Evolutionary conservation across 768 basidiomycete genomes (phyloP).

Genomic region (Pseudohyphozyma bogoriensis): DNA sequence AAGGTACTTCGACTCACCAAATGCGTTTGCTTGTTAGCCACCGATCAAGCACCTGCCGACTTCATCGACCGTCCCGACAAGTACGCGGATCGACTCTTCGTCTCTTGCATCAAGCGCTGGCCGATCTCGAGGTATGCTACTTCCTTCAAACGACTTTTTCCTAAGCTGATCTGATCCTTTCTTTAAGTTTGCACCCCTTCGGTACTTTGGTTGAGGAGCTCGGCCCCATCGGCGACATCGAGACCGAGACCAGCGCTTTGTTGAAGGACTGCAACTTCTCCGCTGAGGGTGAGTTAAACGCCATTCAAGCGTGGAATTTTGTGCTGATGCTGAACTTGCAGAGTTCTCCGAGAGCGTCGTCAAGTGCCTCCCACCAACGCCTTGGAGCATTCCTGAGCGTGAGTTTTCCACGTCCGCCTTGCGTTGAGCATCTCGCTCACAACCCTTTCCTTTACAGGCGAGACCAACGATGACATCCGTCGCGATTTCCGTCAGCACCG

Average conservation of each 20-base stretch:
- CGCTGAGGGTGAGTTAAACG: slow-evolving; percentile 39
- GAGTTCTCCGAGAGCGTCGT: slow-evolving; percentile 91
- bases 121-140: slow-evolving; percentile 46
- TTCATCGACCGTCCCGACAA: slow-evolving; percentile 89
- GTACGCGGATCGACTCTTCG: slow-evolving; percentile 83
- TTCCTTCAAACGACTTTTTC: slow-evolving; percentile 33
- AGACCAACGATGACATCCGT: slow-evolving; percentile 54
- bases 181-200: too few species aligned
- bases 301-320: neutral
- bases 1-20: neutral
- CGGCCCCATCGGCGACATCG: slow-evolving; percentile 94
- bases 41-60: slow-evolving; percentile 90
- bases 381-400: slow-evolving; percentile 55
- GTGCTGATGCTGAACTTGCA: slow-evolving; percentile 35
- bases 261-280: slow-evolving; percentile 99
- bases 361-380: slow-evolving; percentile 90
- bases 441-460: slow-evolving; percentile 3
- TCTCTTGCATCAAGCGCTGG: slow-evolving; percentile 97
- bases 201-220: slow-evolving; percentile 96
- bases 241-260: slow-evolving; percentile 93
- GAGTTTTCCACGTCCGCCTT: slow-evolving; percentile 6
- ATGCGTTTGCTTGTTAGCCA: too few species aligned
- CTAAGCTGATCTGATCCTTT: too few species aligned
- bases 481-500: slow-evolving; percentile 76
- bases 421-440: slow-evolving; percentile 42